phyloP scores from a whole-genome alignment of 352 stramenopile genomes.

The Globisporangium spinosum region DNA sequence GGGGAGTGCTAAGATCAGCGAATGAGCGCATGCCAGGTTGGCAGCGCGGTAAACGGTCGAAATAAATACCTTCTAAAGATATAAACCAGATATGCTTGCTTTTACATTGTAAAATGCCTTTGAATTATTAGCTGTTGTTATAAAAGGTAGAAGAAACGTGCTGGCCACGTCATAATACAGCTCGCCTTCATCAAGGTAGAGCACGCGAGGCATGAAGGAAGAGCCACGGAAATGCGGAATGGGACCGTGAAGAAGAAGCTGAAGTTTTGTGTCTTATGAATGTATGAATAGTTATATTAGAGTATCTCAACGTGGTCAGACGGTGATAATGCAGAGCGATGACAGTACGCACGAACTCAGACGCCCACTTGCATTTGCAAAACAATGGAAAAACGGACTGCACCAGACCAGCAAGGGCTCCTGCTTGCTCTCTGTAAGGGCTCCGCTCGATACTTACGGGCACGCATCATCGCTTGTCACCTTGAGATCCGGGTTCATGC shows the following conservation, averaged over 20 bases:
- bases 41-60: not conserved
- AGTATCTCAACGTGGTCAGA: not conserved
- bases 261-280: not conserved
- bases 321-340: slow-evolving; percentile 1
- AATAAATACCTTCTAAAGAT: not conserved
- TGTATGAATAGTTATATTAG: not conserved
- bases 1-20: slow-evolving; percentile 8
- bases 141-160: not conserved
- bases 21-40: slow-evolving; percentile 7
- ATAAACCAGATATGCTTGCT: no score
- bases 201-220: not conserved
- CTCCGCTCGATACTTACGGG: not conserved
- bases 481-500: slow-evolving; percentile 12
- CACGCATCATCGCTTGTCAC: slow-evolving; percentile 14
- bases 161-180: not conserved
- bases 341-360: not conserved
- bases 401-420: not conserved
- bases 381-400: not conserved
- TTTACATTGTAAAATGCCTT: not conserved
- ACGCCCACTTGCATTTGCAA: not conserved
- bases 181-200: not conserved
- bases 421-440: not conserved
- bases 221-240: not conserved
- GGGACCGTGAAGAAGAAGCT: not conserved
- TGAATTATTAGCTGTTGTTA: not conserved